Conservation (phyloP, 1,284 basidiomycete genomes). For the Psilocybe mexicana region DNA sequence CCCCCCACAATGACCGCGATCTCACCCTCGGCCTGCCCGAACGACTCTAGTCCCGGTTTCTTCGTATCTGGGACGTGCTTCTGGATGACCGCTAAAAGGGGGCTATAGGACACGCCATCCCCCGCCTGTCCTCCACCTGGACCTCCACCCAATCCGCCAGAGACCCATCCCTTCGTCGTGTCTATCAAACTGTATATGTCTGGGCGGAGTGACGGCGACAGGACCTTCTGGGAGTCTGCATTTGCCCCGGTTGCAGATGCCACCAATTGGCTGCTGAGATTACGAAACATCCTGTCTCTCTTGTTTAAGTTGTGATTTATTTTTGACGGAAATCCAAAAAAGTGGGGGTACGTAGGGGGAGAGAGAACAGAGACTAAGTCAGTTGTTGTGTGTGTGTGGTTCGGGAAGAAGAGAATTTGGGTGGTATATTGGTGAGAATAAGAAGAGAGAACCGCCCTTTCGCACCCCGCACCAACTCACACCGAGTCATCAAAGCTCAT, state of each 20-base stretch:
- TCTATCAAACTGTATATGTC: conserved; percentile 49
- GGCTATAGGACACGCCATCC: conserved; percentile 47
- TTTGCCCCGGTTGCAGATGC: conserved; percentile 28
- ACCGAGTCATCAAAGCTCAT: conserved; percentile 19
- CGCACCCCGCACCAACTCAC: conserved; percentile 10
- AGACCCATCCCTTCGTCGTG: conserved; percentile 43
- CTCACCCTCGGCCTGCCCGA: conserved; percentile 44
- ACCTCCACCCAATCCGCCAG: conserved; percentile 34
- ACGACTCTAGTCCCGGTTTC: conserved; percentile 41
- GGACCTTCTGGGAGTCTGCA: conserved; percentile 39
- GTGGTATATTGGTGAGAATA: background rate
- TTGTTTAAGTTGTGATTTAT: background rate
- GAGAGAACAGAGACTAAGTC: conserved; percentile 1
- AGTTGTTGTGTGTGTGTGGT: background rate
- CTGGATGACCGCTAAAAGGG: conserved; percentile 43
- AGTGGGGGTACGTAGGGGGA: background rate
- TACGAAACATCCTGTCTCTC: conserved; percentile 44
- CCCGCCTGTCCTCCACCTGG: conserved; percentile 42
- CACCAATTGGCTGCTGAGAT: conserved; percentile 39
- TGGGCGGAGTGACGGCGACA: conserved; percentile 45
- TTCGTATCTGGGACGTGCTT: conserved; percentile 47
- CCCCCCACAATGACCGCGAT: conserved; percentile 48
- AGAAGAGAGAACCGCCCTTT: background rate
- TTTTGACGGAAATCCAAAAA: background rate
- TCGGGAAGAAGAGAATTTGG: conserved; percentile 8